Evolutionary conservation across 768 basidiomycete species (phyloP).

Genomic region (Sporobolomyces pararoseus): DNA sequence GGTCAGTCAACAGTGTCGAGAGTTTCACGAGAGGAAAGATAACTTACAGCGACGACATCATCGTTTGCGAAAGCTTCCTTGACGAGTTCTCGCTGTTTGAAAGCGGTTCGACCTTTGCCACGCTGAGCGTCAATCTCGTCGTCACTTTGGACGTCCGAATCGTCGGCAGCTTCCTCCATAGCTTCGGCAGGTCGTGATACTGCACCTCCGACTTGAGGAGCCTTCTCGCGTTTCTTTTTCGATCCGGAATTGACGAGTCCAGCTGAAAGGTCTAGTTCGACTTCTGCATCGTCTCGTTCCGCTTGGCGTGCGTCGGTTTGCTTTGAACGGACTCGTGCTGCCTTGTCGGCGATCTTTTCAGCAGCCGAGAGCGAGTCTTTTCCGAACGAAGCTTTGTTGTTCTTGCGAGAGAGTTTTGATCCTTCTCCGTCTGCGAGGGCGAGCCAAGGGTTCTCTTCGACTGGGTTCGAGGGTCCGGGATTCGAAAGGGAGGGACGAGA

Average conservation of each 20-base stretch:
- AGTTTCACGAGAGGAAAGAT: not conserved
- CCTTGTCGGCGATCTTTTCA: slow-evolving; percentile 39
- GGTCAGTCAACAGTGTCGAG: not conserved
- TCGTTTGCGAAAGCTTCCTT: slow-evolving; percentile 95
- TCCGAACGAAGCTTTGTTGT: slow-evolving; percentile 67
- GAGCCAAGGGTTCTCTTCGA: slow-evolving; percentile 77
- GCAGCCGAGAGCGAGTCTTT: slow-evolving; percentile 57
- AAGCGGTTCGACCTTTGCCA: slow-evolving; percentile 58
- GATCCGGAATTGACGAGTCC: slow-evolving; percentile 48
- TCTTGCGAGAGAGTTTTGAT: slow-evolving; percentile 61
- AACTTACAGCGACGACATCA: slow-evolving; percentile 78
- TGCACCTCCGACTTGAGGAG: slow-evolving; percentile 28
- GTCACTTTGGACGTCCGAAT: slow-evolving; percentile 37
- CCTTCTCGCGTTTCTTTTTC: slow-evolving; percentile 45
- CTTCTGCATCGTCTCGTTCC: slow-evolving; percentile 66
- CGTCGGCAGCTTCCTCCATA: slow-evolving; percentile 57
- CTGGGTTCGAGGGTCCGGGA: slow-evolving; percentile 30
- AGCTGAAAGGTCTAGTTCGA: slow-evolving; percentile 68
- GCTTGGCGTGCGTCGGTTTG: slow-evolving; percentile 59
- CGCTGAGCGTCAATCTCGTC: slow-evolving; percentile 49
- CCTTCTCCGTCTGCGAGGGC: slow-evolving; percentile 45
- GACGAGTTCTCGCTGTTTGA: slow-evolving; percentile 87
- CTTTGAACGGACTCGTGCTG: slow-evolving; percentile 51
- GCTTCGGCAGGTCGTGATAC: slow-evolving; percentile 56
- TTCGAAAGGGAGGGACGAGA: slow-evolving; percentile 37